phyloP scores from a whole-genome alignment of 1,284 basidiomycete species.

The Farysia itapuensis region DNA sequence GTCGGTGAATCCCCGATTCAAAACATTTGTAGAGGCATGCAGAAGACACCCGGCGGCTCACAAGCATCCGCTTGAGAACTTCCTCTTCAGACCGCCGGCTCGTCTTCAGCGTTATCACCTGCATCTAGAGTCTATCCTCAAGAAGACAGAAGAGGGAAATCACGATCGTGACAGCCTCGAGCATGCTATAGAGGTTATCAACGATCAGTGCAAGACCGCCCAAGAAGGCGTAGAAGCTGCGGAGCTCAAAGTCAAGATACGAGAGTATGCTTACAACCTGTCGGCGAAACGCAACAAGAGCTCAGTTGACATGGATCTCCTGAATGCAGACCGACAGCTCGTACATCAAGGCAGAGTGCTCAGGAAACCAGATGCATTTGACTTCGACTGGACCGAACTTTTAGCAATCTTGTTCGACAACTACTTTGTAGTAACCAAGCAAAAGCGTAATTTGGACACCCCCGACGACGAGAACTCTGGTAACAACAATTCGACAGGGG shows the following conservation, averaged over 20 bases:
- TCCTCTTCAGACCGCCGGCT: constrained; percentile 80
- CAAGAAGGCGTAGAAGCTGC: constrained; percentile 51
- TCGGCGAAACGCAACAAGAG: constrained; percentile 46
- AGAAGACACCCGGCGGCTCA: constrained; percentile 71
- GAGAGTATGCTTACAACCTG: constrained; percentile 46
- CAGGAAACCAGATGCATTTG: constrained; percentile 53
- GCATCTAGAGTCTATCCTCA: constrained; percentile 78
- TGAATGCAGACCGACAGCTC: constrained; percentile 49
- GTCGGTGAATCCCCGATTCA: constrained; percentile 78
- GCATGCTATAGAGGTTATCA: constrained; percentile 52
- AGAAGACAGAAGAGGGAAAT: constrained; percentile 48
- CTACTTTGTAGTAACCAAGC: constrained; percentile 53
- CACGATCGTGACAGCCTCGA: constrained; percentile 42
- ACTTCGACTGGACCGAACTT: constrained; percentile 57
- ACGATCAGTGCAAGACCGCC: constrained; percentile 54
- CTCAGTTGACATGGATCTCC: constrained; percentile 47
- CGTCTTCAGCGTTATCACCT: constrained; percentile 88
- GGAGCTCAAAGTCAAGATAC: constrained; percentile 53
- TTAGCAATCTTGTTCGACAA: constrained; percentile 56
- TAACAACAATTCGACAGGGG: constrained; percentile 10
- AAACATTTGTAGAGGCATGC: constrained; percentile 82
- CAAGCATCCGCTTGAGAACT: constrained; percentile 81
- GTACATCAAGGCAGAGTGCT: constrained; percentile 48
- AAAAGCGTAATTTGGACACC: constrained; percentile 26
- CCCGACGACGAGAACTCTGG: constrained; percentile 20